These are phyloP conservation scores for Geotrichum bryndzae DNA, from an alignment of 1,139 yeast genomes.

Conservation along the genomic window DNA sequence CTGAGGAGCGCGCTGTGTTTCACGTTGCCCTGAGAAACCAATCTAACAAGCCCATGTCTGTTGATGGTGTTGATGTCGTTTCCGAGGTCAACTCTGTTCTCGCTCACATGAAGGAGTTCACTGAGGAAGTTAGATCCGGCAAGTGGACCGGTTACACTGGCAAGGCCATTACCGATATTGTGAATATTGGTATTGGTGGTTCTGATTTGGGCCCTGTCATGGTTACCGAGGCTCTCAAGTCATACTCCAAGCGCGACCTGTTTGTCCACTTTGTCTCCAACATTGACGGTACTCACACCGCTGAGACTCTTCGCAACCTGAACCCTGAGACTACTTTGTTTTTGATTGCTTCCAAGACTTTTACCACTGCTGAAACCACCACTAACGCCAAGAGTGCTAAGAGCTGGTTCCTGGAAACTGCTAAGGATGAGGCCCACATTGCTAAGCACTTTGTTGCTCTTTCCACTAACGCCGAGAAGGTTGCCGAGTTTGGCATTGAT, in stretches of 20 bases:
- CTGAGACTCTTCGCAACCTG: conserved; percentile 74
- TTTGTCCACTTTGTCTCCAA: conserved; percentile 90
- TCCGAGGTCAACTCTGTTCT: conserved; percentile 86
- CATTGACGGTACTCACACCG: conserved; percentile 96
- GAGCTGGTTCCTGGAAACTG: conserved; percentile 78
- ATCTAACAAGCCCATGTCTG: conserved; percentile 71
- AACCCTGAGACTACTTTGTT: conserved; percentile 90
- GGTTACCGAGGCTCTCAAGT: conserved; percentile 97
- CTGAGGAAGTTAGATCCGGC: conserved; percentile 84
- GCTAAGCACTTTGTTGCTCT: conserved; percentile 97
- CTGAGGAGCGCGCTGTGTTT: conserved; percentile 94
- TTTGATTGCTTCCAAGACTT: conserved; percentile 93
- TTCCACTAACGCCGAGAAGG: conserved; percentile 88
- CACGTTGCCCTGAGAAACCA: conserved; percentile 96
- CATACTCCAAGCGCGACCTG: conserved; percentile 71
- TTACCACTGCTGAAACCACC: conserved; percentile 96
- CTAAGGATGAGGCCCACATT: conserved; percentile 63
- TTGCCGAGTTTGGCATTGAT: conserved; percentile 91
- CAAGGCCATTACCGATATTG: conserved; percentile 84
- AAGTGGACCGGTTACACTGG: conserved; percentile 97
- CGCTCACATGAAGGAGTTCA: conserved; percentile 93
- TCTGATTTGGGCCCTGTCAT: conserved; percentile 98
- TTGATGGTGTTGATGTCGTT: conserved; percentile 83
- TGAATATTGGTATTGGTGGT: conserved; percentile 98
- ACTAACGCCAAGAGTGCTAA: conserved; percentile 95